Evolutionary conservation across 2,329 filamentous ascomycete genomes (phyloP).

Genomic region (Cladosporium velox): DNA sequence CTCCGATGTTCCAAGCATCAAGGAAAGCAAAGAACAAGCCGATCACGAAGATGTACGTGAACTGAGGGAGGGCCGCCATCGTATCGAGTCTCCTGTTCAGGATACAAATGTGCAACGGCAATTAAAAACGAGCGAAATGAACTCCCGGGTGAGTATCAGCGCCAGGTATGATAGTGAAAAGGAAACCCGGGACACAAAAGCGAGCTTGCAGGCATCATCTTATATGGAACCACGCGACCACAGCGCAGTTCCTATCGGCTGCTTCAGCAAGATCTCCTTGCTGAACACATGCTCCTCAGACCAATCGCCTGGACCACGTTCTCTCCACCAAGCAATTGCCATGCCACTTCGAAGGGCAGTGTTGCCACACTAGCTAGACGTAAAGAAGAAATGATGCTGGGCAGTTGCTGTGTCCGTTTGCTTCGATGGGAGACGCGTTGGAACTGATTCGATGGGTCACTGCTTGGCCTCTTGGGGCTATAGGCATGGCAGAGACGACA

Average conservation of each 20-base stretch:
- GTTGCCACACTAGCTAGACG: conserved; percentile 13
- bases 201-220: conserved; percentile 5
- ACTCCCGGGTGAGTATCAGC: not conserved
- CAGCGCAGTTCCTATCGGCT: not conserved
- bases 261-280: conserved; percentile 5
- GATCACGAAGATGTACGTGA: conserved; percentile 63
- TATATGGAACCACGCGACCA: conserved; percentile 11
- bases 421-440: not conserved
- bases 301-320: conserved; percentile 20
- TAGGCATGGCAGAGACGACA: conserved; percentile 14
- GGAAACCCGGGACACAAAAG: not conserved
- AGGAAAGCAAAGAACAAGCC: conserved; percentile 65
- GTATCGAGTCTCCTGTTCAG: conserved; percentile 13
- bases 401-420: conserved; percentile 5
- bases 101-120: not conserved
- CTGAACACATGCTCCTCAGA: not conserved
- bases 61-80: conserved; percentile 51
- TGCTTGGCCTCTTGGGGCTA: conserved; percentile 17
- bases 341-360: conserved; percentile 11
- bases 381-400: conserved; percentile 17
- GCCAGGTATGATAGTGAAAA: conserved; percentile 11
- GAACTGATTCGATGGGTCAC: conserved; percentile 12
- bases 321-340: conserved; percentile 17
- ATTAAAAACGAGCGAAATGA: not conserved
- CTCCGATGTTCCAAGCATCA: conserved; percentile 65